Evolutionary conservation across 331 rosid genomes (phyloP).

Genomic region (Pyracantha coccinea): DNA sequence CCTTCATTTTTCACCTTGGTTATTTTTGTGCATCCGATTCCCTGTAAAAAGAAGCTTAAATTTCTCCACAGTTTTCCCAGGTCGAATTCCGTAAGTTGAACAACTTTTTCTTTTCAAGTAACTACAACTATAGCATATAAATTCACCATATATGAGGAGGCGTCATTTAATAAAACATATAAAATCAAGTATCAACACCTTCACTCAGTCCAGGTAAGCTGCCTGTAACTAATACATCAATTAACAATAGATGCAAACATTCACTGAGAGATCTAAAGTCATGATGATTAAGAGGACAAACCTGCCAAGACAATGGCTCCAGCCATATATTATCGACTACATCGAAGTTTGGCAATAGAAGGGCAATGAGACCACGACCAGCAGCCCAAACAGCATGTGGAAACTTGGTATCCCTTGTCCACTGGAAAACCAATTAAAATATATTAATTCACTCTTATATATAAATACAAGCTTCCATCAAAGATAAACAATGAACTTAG

Average conservation of each 20-base stretch:
- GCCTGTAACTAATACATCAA: too few species aligned
- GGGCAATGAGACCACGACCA: constrained; percentile 87
- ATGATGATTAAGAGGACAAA: constrained; percentile 21
- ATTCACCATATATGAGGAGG: too few species aligned
- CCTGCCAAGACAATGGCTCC: constrained; percentile 99
- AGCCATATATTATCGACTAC: constrained; percentile 88
- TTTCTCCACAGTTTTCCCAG: constrained; percentile 16
- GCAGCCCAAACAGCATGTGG: constrained; percentile 99
- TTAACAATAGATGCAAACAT: too few species aligned
- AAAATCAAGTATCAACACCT: too few species aligned
- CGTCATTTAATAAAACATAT: too few species aligned
- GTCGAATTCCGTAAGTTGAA: background rate
- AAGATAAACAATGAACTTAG: constrained; percentile 16
- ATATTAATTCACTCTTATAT: background rate
- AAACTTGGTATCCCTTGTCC: constrained; percentile 83
- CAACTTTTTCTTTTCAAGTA: too few species aligned
- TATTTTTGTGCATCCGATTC: constrained; percentile 95
- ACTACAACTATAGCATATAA: too few species aligned
- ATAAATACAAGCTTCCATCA: constrained; percentile 44
- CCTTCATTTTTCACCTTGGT: constrained; percentile 69
- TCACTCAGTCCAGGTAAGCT: too few species aligned
- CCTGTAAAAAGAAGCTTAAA: constrained; percentile 39
- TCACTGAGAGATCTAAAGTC: background rate
- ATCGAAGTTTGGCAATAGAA: constrained; percentile 83
- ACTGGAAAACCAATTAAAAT: constrained; percentile 42